Evolutionary conservation across 2,329 filamentous ascomycete species (phyloP).

Genomic region (Macrophomina pseudophaseolina): DNA sequence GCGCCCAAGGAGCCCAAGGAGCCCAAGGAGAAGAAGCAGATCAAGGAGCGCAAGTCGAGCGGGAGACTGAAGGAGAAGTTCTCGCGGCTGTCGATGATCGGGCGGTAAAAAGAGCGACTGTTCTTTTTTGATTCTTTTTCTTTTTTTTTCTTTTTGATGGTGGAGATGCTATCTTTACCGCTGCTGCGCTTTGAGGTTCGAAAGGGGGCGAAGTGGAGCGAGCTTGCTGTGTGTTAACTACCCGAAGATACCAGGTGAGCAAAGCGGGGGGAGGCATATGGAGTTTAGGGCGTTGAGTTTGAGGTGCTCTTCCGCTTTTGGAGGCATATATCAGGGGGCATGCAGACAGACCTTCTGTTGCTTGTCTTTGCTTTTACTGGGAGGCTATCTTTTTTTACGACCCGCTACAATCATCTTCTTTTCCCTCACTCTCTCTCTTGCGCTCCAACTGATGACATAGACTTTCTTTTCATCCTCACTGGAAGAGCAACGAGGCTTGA

Average conservation of each 20-base stretch:
- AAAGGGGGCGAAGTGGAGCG: too few species aligned
- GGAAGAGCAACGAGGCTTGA: neutral
- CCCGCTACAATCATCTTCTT: neutral
- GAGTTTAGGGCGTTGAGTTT: neutral
- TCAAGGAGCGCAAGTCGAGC: slow-evolving; percentile 4
- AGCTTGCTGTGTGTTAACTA: neutral
- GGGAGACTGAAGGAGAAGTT: slow-evolving; percentile 7
- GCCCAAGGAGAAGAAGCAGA: neutral
- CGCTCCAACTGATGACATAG: neutral
- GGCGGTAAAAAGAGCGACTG: neutral
- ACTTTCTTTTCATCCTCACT: neutral
- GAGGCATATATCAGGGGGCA: too few species aligned
- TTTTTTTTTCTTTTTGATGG: too few species aligned
- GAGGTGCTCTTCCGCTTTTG: too few species aligned
- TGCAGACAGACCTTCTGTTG: too few species aligned
- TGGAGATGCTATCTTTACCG: too few species aligned
- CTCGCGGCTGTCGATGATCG: slow-evolving; percentile 5
- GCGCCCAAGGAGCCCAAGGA: neutral
- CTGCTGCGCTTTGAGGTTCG: too few species aligned
- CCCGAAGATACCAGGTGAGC: neutral
- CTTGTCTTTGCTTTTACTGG: neutral
- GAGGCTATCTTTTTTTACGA: neutral
- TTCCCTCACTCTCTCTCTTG: neutral
- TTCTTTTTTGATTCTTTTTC: too few species aligned
- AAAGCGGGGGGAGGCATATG: neutral